Evolutionary conservation across 495 filamentous ascomycete species (phyloP).

Genomic region (Neurospora terricola): DNA sequence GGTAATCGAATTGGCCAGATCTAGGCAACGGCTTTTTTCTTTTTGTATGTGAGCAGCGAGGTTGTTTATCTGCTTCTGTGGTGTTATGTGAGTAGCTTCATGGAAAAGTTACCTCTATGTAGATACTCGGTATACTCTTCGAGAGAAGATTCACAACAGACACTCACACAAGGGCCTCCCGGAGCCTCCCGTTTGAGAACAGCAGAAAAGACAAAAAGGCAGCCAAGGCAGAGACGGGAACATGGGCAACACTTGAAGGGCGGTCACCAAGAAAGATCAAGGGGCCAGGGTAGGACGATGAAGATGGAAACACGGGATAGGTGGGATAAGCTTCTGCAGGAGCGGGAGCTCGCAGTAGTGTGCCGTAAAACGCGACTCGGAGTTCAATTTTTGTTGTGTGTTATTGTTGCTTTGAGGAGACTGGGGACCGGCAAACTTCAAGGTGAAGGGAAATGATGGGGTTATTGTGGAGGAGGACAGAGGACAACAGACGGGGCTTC

Average conservation of each 20-base stretch:
- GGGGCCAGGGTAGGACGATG: neutral
- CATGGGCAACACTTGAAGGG: neutral
- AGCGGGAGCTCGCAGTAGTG: neutral
- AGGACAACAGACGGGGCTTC: neutral
- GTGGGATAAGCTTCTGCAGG: neutral
- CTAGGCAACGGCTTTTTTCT: neutral
- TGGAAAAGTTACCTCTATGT: neutral
- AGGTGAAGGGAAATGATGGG: neutral
- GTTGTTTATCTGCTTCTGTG: neutral
- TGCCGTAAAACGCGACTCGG: neutral
- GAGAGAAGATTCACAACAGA: neutral
- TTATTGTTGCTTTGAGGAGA: neutral
- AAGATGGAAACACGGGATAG: neutral
- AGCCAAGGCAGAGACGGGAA: neutral
- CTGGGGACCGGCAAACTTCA: neutral
- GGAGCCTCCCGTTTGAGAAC: neutral
- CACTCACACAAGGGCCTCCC: neutral
- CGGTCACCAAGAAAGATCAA: neutral
- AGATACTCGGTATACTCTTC: neutral
- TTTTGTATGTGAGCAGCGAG: neutral
- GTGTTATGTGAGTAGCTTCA: neutral
- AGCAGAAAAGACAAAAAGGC: neutral
- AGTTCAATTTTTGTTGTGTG: neutral
- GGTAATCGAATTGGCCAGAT: neutral
- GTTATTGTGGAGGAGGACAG: neutral